phyloP scores from a whole-genome alignment of 805 yeast genomes.

The Scheffersomyces ergatensis region DNA sequence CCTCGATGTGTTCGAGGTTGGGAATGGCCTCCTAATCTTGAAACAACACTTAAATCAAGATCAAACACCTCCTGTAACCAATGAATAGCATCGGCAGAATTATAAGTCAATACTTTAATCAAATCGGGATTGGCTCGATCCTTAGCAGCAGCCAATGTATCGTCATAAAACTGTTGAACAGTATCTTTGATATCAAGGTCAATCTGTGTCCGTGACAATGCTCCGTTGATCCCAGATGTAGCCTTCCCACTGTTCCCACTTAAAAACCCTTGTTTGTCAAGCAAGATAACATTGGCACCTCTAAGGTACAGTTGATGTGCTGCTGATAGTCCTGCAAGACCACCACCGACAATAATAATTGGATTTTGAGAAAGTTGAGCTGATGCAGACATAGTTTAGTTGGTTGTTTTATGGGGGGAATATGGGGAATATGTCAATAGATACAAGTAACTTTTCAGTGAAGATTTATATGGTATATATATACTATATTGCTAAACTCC shows the following conservation, averaged over 20 bases:
- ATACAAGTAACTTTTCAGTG: not conserved
- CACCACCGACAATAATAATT: constrained; percentile 61
- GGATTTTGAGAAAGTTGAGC: constrained; percentile 29
- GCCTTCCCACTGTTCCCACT: constrained; percentile 70
- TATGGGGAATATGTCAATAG: not conserved
- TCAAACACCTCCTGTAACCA: constrained; percentile 69
- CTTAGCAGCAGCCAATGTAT: constrained; percentile 67
- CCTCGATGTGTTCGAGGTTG: constrained; percentile 82
- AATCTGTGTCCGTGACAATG: constrained; percentile 61
- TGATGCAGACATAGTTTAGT: no score
- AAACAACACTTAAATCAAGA: constrained; percentile 62
- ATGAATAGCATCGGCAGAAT: constrained; percentile 64
- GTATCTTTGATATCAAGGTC: constrained; percentile 50
- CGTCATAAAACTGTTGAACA: constrained; percentile 57
- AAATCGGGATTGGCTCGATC: constrained; percentile 56
- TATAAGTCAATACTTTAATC: constrained; percentile 56
- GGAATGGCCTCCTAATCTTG: constrained; percentile 83
- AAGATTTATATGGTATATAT: not conserved
- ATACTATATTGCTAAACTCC: not conserved
- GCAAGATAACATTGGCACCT: constrained; percentile 51
- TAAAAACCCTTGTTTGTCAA: constrained; percentile 59
- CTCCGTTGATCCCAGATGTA: constrained; percentile 73
- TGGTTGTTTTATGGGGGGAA: not conserved
- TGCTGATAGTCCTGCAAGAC: constrained; percentile 62
- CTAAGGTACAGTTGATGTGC: constrained; percentile 55